Conservation (phyloP, 805 yeast genomes). For the Debaryomyces castellii region DNA sequence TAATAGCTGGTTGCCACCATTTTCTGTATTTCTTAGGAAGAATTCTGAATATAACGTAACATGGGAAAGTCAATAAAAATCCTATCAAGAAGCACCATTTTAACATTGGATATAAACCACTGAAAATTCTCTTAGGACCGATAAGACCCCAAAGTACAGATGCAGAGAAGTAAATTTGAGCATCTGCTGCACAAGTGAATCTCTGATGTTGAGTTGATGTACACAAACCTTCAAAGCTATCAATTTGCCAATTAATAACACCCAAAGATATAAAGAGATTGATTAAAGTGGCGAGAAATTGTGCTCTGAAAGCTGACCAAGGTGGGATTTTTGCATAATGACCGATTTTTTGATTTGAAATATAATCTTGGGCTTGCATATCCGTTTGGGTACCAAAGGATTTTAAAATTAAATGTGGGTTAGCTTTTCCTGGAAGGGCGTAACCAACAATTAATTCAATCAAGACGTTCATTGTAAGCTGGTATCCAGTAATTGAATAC, state of each 20-base stretch:
- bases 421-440: conserved; percentile 36
- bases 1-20: conserved; percentile 32
- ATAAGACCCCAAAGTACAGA: conserved; percentile 66
- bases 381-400: conserved; percentile 57
- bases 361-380: conserved; percentile 55
- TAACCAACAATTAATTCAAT: conserved; percentile 37
- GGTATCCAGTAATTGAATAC: conserved; percentile 29
- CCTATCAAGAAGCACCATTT: conserved; percentile 37
- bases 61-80: conserved; percentile 25
- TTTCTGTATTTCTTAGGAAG: conserved; percentile 23
- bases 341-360: conserved; percentile 59
- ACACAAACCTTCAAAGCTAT: conserved; percentile 39
- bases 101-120: conserved; percentile 32
- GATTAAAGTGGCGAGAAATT: conserved; percentile 24
- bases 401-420: conserved; percentile 48
- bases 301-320: conserved; percentile 49
- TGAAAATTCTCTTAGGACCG: conserved; percentile 44
- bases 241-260: conserved; percentile 29
- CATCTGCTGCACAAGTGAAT: conserved; percentile 38
- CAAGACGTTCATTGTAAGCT: conserved; percentile 34
- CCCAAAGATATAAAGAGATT: conserved; percentile 25
- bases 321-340: conserved; percentile 65
- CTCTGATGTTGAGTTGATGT: conserved; percentile 36
- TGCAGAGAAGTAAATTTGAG: conserved; percentile 47
- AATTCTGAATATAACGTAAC: conserved; percentile 39